Evolutionary conservation across 306 rosid species (phyloP).

Genomic region (Pyrus bretschneideri): DNA sequence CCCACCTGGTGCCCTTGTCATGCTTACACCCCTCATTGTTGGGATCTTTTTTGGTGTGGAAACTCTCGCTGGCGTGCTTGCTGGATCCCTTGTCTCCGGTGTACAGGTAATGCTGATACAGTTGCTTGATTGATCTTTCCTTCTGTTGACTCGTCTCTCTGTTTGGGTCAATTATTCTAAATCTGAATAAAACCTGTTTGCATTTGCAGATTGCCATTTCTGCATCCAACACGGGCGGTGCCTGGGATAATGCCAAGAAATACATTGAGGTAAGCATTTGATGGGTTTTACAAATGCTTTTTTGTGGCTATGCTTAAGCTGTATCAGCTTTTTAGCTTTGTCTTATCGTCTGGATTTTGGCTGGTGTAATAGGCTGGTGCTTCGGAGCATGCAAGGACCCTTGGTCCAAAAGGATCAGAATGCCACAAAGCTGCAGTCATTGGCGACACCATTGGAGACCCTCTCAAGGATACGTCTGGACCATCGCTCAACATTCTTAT

Average conservation of each 20-base stretch:
- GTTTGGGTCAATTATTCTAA: neutral
- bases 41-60: constrained; percentile 95
- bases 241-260: constrained; percentile 98
- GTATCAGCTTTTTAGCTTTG: neutral
- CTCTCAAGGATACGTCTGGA: constrained; percentile 91
- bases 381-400: constrained; percentile 82
- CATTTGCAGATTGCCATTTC: constrained; percentile 73
- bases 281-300: neutral
- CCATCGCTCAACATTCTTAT: constrained; percentile 97
- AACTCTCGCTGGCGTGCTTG: constrained; percentile 93
- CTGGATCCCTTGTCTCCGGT: constrained; percentile 89
- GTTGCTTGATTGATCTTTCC: neutral
- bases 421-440: constrained; percentile 93
- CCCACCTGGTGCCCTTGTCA: constrained; percentile 94
- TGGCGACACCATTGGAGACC: constrained; percentile 98
- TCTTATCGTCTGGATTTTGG: constrained; percentile 1
- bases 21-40: constrained; percentile 88
- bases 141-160: neutral
- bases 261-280: constrained; percentile 68
- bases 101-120: constrained; percentile 52
- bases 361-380: constrained; percentile 58
- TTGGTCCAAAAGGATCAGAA: constrained; percentile 93
- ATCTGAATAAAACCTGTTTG: neutral
- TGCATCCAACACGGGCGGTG: constrained; percentile 99
- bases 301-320: neutral